phyloP scores from a whole-genome alignment of 768 basidiomycete genomes.

The Leucocoprinus leucothites region DNA sequence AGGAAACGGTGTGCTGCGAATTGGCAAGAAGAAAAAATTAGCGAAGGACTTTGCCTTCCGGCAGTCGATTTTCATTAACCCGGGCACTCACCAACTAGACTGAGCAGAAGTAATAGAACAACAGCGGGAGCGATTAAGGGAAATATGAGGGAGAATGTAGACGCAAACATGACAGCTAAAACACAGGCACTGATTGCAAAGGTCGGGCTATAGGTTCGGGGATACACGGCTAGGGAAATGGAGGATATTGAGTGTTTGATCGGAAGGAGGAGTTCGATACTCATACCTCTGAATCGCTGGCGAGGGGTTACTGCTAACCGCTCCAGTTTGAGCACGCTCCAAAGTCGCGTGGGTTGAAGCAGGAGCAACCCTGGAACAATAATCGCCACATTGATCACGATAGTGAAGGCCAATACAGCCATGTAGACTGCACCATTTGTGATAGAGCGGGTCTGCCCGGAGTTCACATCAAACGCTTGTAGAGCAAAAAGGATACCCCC shows the following conservation, averaged over 20 bases:
- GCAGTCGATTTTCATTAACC: not conserved
- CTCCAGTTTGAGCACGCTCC: constrained; percentile 53
- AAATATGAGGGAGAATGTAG: constrained; percentile 71
- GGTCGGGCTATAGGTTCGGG: constrained; percentile 65
- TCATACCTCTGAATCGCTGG: constrained; percentile 72
- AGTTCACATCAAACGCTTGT: constrained; percentile 46
- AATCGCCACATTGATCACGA: constrained; percentile 63
- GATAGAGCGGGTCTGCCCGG: constrained; percentile 40
- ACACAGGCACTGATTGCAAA: constrained; percentile 65
- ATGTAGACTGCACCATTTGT: constrained; percentile 74
- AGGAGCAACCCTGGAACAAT: constrained; percentile 68
- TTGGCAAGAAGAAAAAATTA: too few relatives aligned
- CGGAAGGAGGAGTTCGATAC: not conserved
- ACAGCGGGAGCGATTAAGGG: constrained; percentile 75
- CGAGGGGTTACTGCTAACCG: constrained; percentile 68
- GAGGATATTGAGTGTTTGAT: not conserved
- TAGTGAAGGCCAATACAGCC: constrained; percentile 52
- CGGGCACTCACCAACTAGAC: constrained; percentile 54
- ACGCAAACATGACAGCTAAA: constrained; percentile 68
- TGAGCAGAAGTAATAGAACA: constrained; percentile 58
- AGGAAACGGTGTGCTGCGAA: constrained; percentile 73
- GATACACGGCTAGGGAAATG: constrained; percentile 54
- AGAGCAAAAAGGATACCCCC: constrained; percentile 71
- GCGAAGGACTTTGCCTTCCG: too few relatives aligned
- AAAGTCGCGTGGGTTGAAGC: constrained; percentile 67